Conservation (phyloP, 345 rosid species). For the Camelina neglecta region DNA sequence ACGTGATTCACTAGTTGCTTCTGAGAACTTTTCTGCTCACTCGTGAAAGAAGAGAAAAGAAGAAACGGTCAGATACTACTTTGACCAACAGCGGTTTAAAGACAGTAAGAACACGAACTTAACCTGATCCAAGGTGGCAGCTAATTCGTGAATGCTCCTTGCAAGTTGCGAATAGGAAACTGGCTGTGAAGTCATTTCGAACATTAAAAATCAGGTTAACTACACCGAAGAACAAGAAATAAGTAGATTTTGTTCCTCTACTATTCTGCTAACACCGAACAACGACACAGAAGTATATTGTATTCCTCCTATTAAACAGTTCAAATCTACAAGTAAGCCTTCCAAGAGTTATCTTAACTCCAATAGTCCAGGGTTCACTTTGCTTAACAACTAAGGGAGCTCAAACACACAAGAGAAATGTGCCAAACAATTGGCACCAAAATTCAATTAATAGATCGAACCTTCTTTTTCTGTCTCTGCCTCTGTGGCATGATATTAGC, state of each 20-base stretch:
- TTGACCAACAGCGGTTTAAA: constrained; percentile 12
- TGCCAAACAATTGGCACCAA: constrained; percentile 5
- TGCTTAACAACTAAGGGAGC: constrained; percentile 1
- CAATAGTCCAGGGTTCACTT: neutral
- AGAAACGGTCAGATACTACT: constrained; percentile 21
- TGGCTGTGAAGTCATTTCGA: constrained; percentile 59
- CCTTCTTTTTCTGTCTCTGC: constrained; percentile 72
- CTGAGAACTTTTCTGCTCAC: constrained; percentile 83
- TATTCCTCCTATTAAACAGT: constrained; percentile 4
- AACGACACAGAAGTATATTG: constrained; percentile 8
- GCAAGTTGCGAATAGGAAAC: constrained; percentile 98
- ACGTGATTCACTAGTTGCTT: constrained; percentile 89
- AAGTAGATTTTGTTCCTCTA: constrained; percentile 4
- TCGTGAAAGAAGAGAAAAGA: neutral
- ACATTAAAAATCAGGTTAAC: constrained; percentile 12
- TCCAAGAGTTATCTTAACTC: neutral
- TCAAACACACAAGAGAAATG: constrained; percentile 1
- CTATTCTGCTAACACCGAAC: constrained; percentile 6
- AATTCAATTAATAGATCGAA: constrained; percentile 6
- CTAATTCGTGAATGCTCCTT: constrained; percentile 96
- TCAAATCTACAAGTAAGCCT: constrained; percentile 12
- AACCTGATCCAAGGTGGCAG: constrained; percentile 97
- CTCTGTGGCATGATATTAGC: constrained; percentile 73
- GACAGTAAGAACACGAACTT: constrained; percentile 6
- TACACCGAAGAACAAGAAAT: neutral